Conservation (phyloP, 2,329 filamentous ascomycete species). For the Colletotrichum endophyticum region DNA sequence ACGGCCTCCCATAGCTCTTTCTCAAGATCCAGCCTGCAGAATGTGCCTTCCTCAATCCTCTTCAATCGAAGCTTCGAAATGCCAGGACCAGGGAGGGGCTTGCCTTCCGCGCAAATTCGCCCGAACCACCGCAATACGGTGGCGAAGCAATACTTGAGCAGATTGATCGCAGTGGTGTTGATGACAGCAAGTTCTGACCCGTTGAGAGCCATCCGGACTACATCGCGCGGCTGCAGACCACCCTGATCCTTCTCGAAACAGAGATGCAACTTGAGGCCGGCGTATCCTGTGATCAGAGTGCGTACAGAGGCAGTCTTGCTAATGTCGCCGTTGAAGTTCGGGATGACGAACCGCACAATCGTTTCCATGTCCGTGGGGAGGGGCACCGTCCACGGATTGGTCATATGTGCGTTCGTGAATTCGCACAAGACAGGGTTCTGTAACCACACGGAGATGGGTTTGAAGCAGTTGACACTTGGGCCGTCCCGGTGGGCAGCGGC, state of each 20-base stretch:
- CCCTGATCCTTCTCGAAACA: background rate
- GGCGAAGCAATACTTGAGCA: background rate
- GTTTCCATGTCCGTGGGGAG: background rate
- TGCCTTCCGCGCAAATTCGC: background rate
- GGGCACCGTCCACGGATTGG: background rate
- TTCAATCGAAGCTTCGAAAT: background rate
- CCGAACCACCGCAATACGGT: background rate
- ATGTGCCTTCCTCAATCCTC: background rate
- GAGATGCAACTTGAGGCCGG: background rate
- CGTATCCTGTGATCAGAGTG: background rate
- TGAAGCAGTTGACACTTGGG: background rate
- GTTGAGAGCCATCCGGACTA: background rate
- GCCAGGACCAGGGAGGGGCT: background rate
- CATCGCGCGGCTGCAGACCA: background rate
- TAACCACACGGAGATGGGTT: background rate
- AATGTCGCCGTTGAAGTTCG: background rate
- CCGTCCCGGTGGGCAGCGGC: background rate
- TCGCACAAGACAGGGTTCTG: background rate
- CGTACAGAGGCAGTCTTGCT: background rate
- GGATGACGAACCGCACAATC: background rate
- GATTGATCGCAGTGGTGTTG: background rate
- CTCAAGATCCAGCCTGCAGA: background rate
- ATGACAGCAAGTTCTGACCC: background rate
- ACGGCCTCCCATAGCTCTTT: background rate
- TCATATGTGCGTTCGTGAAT: rapidly evolving